phyloP scores from a whole-genome alignment of 1,284 basidiomycete species.

The Anthracocystis panici-leucophaei region DNA sequence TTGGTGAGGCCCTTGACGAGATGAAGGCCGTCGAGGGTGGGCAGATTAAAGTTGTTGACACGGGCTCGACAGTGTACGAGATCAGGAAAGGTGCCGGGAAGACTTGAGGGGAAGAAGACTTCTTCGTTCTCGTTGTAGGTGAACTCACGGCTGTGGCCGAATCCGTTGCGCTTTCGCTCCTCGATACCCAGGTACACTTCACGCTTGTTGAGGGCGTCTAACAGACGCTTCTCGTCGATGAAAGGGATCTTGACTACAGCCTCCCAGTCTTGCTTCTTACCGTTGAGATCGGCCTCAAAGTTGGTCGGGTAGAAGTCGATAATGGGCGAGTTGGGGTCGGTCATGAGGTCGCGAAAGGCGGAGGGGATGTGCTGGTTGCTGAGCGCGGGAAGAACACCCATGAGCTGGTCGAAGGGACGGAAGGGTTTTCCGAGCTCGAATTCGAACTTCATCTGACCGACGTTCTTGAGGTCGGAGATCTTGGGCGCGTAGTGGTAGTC shows the following conservation, averaged over 20 bases:
- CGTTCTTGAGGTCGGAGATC: conserved; percentile 81
- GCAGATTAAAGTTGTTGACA: conserved; percentile 82
- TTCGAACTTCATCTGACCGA: conserved; percentile 83
- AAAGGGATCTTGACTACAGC: conserved; percentile 99
- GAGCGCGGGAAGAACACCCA: conserved; percentile 94
- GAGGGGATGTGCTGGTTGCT: conserved; percentile 87
- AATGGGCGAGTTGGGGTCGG: conserved; percentile 85
- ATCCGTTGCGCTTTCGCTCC: conserved; percentile 82
- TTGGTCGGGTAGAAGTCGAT: conserved; percentile 92
- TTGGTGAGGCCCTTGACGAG: conserved; percentile 87
- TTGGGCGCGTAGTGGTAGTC: conserved; percentile 88
- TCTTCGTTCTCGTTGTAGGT: conserved; percentile 74
- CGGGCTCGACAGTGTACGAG: conserved; percentile 83
- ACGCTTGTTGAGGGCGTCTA: conserved; percentile 77
- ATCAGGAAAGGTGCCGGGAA: conserved; percentile 94
- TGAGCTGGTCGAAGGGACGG: conserved; percentile 93
- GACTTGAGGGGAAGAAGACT: conserved; percentile 85
- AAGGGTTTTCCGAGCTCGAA: conserved; percentile 92
- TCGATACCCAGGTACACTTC: conserved; percentile 83
- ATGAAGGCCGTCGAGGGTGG: conserved; percentile 83
- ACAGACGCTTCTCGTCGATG: conserved; percentile 85
- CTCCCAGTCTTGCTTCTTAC: conserved; percentile 99
- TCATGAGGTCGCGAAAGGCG: conserved; percentile 94
- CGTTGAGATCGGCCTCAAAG: conserved; percentile 94
- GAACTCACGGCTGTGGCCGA: conserved; percentile 85